These are phyloP conservation scores for Boletus tomentosulus DNA, from an alignment of 768 basidiomycete genomes.

Conservation along the genomic window DNA sequence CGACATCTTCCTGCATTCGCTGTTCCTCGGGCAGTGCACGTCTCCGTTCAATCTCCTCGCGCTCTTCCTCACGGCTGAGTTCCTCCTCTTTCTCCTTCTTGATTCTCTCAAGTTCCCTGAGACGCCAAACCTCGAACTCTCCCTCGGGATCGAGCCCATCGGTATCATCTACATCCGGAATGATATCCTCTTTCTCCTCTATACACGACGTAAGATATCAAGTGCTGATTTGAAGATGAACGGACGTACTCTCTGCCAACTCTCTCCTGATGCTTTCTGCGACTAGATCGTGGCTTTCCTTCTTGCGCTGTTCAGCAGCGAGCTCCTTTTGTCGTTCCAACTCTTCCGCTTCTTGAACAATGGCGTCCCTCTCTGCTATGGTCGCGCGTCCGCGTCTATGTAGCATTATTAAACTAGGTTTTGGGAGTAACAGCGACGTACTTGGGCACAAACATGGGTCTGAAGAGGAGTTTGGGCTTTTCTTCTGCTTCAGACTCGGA, in stretches of 20 bases:
- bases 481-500: constrained; percentile 75
- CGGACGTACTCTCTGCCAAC: constrained; percentile 77
- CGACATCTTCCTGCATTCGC: constrained; percentile 87
- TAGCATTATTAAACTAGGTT: constrained; percentile 1
- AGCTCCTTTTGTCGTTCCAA: constrained; percentile 60
- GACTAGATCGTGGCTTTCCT: constrained; percentile 87
- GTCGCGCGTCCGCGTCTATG: constrained; percentile 72
- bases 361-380: constrained; percentile 61
- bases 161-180: constrained; percentile 91
- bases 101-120: constrained; percentile 90
- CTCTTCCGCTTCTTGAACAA: constrained; percentile 75
- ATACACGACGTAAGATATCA: constrained; percentile 3
- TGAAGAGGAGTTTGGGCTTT: constrained; percentile 69
- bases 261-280: constrained; percentile 92
- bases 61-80: constrained; percentile 73
- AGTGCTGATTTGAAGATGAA: background rate
- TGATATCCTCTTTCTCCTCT: constrained; percentile 86
- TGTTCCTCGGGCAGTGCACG: constrained; percentile 93
- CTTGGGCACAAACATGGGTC: constrained; percentile 96
- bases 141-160: constrained; percentile 85
- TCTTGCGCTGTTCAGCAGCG: constrained; percentile 77
- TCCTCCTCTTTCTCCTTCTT: constrained; percentile 93
- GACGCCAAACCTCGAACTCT: constrained; percentile 95
- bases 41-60: constrained; percentile 87
- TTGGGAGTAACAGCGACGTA: constrained; percentile 35